Percentiles rank a stretch among this genome's conserved stretches.
phyloP scores from a whole-genome alignment of 2,329 filamentous ascomycete species.

The Trichoderma harzianum region DNA sequence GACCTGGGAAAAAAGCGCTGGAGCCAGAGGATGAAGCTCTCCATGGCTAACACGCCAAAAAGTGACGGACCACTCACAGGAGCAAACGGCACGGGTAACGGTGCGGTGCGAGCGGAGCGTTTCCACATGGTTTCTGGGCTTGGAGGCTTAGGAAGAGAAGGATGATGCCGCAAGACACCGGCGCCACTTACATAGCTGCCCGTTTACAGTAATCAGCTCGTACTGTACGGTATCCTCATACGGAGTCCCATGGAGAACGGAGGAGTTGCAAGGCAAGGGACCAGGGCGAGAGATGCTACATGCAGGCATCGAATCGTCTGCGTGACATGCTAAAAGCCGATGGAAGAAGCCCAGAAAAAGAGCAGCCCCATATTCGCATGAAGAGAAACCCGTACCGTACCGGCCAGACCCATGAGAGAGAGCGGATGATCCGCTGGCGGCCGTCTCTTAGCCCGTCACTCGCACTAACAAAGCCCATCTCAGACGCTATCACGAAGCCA shows the following conservation, averaged over 20 bases:
- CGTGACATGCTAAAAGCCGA: not conserved
- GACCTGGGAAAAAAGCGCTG: not conserved
- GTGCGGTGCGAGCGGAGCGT: conserved; percentile 20
- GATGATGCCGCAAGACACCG: not conserved
- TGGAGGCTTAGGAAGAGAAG: not conserved
- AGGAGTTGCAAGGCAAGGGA: not conserved
- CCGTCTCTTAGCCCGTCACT: conserved; percentile 12
- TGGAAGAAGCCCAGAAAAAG: not conserved
- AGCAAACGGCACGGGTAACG: conserved; percentile 18
- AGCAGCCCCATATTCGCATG: not conserved
- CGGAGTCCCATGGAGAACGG: not conserved
- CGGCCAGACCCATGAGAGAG: not conserved
- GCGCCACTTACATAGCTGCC: not conserved
- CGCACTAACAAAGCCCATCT: not conserved
- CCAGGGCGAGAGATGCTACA: not conserved
- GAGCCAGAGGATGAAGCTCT: not conserved
- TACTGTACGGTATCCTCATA: not conserved
- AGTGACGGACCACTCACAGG: not conserved
- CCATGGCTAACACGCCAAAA: not conserved
- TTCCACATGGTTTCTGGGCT: conserved; percentile 18
- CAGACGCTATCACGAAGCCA: not conserved
- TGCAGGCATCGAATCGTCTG: not conserved
- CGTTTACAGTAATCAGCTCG: not conserved
- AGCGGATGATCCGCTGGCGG: conserved; percentile 18
- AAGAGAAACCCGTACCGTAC: not conserved